Percentiles rank a stretch among this genome's conserved stretches.
phyloP scores from a whole-genome alignment of 805 yeast genomes.

The Saccharomyces jurei region DNA sequence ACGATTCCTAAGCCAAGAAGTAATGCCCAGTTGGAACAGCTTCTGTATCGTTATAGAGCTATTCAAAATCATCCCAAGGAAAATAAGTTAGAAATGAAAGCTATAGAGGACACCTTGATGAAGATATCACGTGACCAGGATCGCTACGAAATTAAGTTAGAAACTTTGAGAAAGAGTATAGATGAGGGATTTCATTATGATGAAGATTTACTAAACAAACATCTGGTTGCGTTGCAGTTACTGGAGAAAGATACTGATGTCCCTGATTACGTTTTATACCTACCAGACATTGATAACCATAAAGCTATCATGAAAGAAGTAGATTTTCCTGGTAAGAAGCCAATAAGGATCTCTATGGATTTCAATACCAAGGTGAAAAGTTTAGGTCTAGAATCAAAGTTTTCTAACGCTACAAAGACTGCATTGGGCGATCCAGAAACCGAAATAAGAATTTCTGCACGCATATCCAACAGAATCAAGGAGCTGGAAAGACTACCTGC shows the following conservation, averaged over 20 bases:
- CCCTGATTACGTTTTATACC: constrained; percentile 42
- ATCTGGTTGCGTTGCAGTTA: constrained; percentile 55
- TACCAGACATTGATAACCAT: background rate
- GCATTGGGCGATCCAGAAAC: constrained; percentile 41
- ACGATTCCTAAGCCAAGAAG: constrained; percentile 23
- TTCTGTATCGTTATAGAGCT: constrained; percentile 27
- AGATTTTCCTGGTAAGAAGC: background rate
- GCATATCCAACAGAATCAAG: constrained; percentile 47
- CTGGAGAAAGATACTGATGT: constrained; percentile 58
- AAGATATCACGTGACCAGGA: constrained; percentile 37
- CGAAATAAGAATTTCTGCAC: constrained; percentile 47
- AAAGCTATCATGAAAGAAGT: background rate
- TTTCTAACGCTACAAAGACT: constrained; percentile 20
- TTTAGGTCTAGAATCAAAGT: constrained; percentile 27
- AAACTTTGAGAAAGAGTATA: constrained; percentile 23
- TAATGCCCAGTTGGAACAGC: constrained; percentile 23
- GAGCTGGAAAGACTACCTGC: constrained; percentile 63
- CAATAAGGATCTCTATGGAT: constrained; percentile 24
- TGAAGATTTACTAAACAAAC: constrained; percentile 43
- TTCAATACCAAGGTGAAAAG: constrained; percentile 25
- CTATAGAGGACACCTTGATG: constrained; percentile 36
- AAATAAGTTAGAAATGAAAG: constrained; percentile 33
- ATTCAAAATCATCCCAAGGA: constrained; percentile 20
- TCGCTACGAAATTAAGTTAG: constrained; percentile 24
- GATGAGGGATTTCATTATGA: constrained; percentile 32